Percentiles rank a stretch among this genome's conserved stretches.
Conservation (phyloP, 371 early-diverging fungal genomes). For the Catenaria anguillulae region DNA sequence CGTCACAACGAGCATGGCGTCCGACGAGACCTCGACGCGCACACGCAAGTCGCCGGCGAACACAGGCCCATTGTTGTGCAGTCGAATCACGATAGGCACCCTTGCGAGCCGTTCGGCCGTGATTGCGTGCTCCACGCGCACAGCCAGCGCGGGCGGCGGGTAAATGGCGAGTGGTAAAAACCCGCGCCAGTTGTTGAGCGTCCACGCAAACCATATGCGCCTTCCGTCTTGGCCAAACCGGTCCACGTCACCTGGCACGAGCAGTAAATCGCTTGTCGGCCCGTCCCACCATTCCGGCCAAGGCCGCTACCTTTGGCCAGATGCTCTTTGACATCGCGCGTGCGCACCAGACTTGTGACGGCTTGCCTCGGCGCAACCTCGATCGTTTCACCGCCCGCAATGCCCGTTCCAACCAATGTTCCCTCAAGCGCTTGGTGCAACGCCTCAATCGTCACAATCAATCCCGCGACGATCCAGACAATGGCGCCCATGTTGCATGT, state of each 20-base stretch:
- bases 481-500: background rate
- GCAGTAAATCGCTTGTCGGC: too few relatives aligned
- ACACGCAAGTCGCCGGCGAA: too few relatives aligned
- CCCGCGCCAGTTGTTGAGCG: background rate
- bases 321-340: background rate
- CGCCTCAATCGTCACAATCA: background rate
- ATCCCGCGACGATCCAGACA: background rate
- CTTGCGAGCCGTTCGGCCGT: background rate
- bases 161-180: constrained; percentile 19
- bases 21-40: background rate
- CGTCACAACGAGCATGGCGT: background rate
- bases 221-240: constrained; percentile 10
- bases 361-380: background rate
- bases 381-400: background rate
- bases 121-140: constrained; percentile 16
- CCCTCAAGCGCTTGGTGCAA: background rate
- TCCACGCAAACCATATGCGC: constrained; percentile 10
- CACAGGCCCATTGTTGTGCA: too few relatives aligned
- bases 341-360: background rate
- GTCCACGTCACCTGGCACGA: too few relatives aligned
- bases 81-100: too few relatives aligned
- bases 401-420: background rate
- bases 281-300: too few relatives aligned
- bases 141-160: constrained; percentile 12
- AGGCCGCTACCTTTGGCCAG: background rate